These are phyloP conservation scores for Danielia oregonensis DNA, from an alignment of 805 yeast species.

Conservation along the genomic window DNA sequence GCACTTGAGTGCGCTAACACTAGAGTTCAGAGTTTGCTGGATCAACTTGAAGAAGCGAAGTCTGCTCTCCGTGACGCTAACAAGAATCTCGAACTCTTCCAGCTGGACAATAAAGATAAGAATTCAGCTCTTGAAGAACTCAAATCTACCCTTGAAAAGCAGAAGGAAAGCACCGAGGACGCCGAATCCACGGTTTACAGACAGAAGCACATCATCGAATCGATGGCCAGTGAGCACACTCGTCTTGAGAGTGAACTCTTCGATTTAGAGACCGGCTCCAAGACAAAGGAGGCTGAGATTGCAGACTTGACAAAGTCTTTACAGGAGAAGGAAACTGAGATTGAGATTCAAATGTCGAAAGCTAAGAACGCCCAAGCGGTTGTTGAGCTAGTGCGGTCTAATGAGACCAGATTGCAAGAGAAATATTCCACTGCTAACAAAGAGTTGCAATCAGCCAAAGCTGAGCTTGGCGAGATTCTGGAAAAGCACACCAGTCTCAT, in stretches of 20 bases:
- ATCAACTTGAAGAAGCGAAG: too few species aligned
- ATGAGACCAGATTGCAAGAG: neutral
- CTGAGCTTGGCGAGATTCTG: neutral
- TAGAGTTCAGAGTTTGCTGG: too few species aligned
- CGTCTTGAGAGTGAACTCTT: neutral
- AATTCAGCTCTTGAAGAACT: neutral
- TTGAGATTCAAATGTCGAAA: neutral
- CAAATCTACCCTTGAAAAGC: neutral
- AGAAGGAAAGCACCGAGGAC: neutral
- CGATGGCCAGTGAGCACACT: neutral
- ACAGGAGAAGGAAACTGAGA: neutral
- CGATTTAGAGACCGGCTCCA: neutral
- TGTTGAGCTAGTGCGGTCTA: neutral
- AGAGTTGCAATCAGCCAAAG: neutral
- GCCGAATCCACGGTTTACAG: neutral
- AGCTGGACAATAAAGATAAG: neutral
- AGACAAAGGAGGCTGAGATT: neutral
- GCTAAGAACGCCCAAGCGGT: neutral
- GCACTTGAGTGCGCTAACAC: too few species aligned
- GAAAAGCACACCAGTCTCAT: constrained; percentile 1
- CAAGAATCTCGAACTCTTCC: neutral
- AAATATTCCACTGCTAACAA: neutral
- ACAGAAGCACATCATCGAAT: neutral
- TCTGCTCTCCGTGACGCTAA: too few species aligned
- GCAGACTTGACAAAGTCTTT: neutral